Evolutionary conservation across 225 moss, liverwort and hornwort species (phyloP).

Genomic region (Marchantia paleacea): DNA sequence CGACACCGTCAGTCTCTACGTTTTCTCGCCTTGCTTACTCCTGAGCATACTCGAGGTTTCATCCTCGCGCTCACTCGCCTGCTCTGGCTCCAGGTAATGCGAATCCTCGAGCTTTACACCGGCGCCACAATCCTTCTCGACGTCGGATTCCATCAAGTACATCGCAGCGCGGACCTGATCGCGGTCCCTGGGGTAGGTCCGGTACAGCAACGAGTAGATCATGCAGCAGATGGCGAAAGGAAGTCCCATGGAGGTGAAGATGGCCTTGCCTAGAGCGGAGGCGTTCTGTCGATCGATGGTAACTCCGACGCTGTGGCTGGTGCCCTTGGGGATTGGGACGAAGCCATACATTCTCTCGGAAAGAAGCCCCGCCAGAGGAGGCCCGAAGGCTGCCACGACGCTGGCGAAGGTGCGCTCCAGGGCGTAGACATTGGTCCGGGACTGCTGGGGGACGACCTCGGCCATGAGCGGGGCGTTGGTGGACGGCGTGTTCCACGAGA

Average conservation of each 20-base stretch:
- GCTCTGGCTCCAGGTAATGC: background rate
- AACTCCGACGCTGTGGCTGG: slow-evolving; percentile 25
- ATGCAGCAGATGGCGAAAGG: slow-evolving; percentile 64
- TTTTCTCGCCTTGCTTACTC: background rate
- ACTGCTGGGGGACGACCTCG: slow-evolving; percentile 63
- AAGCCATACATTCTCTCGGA: slow-evolving; percentile 59
- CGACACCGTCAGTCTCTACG: too few species aligned
- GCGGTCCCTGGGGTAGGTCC: slow-evolving; percentile 71
- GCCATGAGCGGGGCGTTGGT: slow-evolving; percentile 76
- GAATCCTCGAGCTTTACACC: background rate
- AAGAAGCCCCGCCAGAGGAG: slow-evolving; percentile 64
- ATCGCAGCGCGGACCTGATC: slow-evolving; percentile 42
- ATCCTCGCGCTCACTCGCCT: background rate
- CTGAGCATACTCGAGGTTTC: background rate
- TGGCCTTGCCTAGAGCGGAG: slow-evolving; percentile 58
- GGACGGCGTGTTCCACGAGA: slow-evolving; percentile 67
- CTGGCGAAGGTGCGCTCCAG: slow-evolving; percentile 68
- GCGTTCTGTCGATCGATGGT: slow-evolving; percentile 61
- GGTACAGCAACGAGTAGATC: slow-evolving; percentile 59
- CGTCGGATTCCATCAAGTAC: background rate
- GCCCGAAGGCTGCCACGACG: slow-evolving; percentile 61
- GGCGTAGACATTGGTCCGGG: slow-evolving; percentile 71
- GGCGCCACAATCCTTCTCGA: background rate
- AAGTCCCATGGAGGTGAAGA: slow-evolving; percentile 56
- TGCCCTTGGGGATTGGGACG: slow-evolving; percentile 44